Evolutionary conservation across 2,329 filamentous ascomycete genomes (phyloP).

Genomic region (Fusarium scirpi): DNA sequence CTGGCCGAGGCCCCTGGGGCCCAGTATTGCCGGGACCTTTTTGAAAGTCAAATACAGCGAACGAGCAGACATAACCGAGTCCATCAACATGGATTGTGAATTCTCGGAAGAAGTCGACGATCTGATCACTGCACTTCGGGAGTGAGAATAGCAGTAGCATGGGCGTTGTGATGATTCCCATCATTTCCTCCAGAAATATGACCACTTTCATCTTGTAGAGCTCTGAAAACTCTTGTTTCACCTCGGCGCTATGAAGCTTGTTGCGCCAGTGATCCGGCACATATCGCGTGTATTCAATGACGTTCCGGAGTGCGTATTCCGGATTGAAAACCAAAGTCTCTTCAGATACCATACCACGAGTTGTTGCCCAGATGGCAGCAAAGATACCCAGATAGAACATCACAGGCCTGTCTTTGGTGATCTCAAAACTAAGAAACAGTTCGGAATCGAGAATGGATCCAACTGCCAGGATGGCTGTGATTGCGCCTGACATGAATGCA

Average conservation of each 20-base stretch:
- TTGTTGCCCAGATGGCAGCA: slow-evolving; percentile 84
- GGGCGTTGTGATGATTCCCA: slow-evolving; percentile 93
- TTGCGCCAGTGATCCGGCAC: slow-evolving; percentile 89
- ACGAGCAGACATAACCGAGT: slow-evolving; percentile 94
- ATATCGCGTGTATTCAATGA: slow-evolving; percentile 94
- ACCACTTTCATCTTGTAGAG: slow-evolving; percentile 93
- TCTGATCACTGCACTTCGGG: slow-evolving; percentile 88
- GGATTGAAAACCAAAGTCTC: slow-evolving; percentile 93
- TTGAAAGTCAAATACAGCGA: slow-evolving; percentile 97
- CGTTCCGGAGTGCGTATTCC: slow-evolving; percentile 86
- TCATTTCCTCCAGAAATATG: slow-evolving; percentile 91
- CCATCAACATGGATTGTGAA: slow-evolving; percentile 98
- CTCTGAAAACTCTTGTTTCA: slow-evolving; percentile 88
- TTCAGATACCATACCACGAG: slow-evolving; percentile 85
- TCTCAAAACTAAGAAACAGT: slow-evolving; percentile 89
- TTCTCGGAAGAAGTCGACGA: slow-evolving; percentile 98
- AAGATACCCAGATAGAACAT: slow-evolving; percentile 91
- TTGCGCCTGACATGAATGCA: slow-evolving; percentile 86
- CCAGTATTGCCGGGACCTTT: slow-evolving; percentile 71
- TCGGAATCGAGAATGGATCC: slow-evolving; percentile 91
- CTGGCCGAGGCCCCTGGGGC: slow-evolving; percentile 58
- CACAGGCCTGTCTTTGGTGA: slow-evolving; percentile 87
- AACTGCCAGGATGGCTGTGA: slow-evolving; percentile 86
- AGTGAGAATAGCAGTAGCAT: slow-evolving; percentile 89
- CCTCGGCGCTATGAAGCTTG: slow-evolving; percentile 91